phyloP scores from a whole-genome alignment of 208 protist species.

The Wallacemonas rigidus region DNA sequence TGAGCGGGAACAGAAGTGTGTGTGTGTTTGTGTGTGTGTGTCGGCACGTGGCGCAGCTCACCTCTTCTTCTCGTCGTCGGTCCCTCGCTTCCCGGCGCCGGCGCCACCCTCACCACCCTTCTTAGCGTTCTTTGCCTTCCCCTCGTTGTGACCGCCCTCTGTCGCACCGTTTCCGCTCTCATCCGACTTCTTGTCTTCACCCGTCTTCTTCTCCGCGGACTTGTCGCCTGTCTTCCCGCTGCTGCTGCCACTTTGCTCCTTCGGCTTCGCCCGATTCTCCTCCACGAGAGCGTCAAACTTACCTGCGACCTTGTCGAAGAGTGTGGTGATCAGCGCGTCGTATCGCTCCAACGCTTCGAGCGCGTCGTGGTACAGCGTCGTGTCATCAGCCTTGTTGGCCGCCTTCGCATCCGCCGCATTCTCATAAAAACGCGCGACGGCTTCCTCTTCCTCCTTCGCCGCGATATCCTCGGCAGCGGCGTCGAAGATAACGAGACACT shows the following conservation, averaged over 20 bases:
- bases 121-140: constrained; percentile 11
- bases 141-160: neutral
- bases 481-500: constrained; percentile 94
- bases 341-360: constrained; percentile 68
- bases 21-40: too few relatives aligned
- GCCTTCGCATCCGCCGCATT: constrained; percentile 43
- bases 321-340: constrained; percentile 81
- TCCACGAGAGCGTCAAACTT: constrained; percentile 87
- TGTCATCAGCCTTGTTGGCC: constrained; percentile 15
- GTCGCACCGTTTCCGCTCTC: neutral
- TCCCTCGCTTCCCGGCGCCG: neutral
- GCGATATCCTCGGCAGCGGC: constrained; percentile 39
- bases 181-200: constrained; percentile 15
- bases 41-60: neutral
- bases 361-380: constrained; percentile 79
- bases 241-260: constrained; percentile 18
- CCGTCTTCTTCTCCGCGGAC: neutral
- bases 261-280: constrained; percentile 73
- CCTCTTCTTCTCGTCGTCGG: constrained; percentile 5
- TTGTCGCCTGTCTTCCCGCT: constrained; percentile 15
- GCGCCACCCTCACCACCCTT: neutral
- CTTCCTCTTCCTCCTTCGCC: constrained; percentile 24
- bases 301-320: constrained; percentile 87
- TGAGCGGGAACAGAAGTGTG: too few relatives aligned
- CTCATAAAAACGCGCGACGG: constrained; percentile 30